Conservation (phyloP, 2,329 filamentous ascomycete genomes). For the Talaromyces sp. region DNA sequence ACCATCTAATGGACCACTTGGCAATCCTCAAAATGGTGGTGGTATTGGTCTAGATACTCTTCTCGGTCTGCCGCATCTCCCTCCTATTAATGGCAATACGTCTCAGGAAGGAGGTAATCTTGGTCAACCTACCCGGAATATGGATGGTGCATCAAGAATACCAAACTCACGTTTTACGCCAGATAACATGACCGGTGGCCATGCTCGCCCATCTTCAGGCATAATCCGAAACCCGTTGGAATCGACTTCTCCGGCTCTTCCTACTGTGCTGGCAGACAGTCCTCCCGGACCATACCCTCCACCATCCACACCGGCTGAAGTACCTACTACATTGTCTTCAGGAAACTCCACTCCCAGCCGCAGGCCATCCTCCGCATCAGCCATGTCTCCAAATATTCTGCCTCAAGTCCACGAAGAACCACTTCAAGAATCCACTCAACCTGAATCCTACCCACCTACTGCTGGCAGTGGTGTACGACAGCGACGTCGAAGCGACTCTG, state of each 20-base stretch:
- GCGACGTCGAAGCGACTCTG: slow-evolving; percentile 55
- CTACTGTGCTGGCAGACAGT: slow-evolving; percentile 49
- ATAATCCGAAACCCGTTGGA: slow-evolving; percentile 25
- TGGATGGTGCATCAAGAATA: slow-evolving; percentile 52
- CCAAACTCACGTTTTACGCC: slow-evolving; percentile 49
- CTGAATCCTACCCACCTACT: slow-evolving; percentile 32
- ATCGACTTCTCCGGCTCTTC: slow-evolving; percentile 32
- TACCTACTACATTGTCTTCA: slow-evolving; percentile 50
- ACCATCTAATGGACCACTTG: slow-evolving; percentile 46
- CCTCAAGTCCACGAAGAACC: slow-evolving; percentile 39
- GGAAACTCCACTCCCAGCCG: slow-evolving; percentile 47
- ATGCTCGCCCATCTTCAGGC: slow-evolving; percentile 25
- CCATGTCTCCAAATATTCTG: slow-evolving; percentile 32
- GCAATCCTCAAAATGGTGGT: slow-evolving; percentile 41
- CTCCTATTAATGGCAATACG: slow-evolving; percentile 35
- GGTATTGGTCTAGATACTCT: slow-evolving; percentile 42
- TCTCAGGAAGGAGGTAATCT: slow-evolving; percentile 40
- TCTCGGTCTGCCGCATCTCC: slow-evolving; percentile 42
- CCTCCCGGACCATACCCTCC: slow-evolving; percentile 56
- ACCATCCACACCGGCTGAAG: slow-evolving; percentile 59
- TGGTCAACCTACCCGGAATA: slow-evolving; percentile 48
- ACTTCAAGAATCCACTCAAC: slow-evolving; percentile 34
- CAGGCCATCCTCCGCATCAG: slow-evolving; percentile 45
- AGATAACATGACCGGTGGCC: slow-evolving; percentile 51
- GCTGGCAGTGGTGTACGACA: slow-evolving; percentile 39